Base-by-base conservation (phyloP, 106 monocot species). In the Apostasia ramifera region DNA sequence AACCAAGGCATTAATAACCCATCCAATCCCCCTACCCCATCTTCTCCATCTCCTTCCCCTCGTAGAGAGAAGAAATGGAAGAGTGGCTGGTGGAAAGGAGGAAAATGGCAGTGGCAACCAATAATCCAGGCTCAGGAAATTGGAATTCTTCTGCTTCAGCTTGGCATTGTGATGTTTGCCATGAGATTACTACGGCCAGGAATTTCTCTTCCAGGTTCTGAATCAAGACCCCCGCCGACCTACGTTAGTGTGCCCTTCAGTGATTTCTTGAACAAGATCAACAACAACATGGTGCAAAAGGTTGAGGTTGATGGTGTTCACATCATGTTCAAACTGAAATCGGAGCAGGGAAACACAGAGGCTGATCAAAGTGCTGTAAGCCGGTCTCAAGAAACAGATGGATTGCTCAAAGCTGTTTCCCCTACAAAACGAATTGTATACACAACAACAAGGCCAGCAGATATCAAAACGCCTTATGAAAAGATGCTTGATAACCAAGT, bases 271-370 rank as follows among this genome's bases (percentile, higher is more conserved):
- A 81, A 81, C 70, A 98, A 83, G 80, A 80, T 98, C 45, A 90
- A 78, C 67, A 85, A 73, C 50, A 78, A 93, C 38, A 89, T 87
- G 73, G 89, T 98, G 68, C 84, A 83, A 57, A 98, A 93, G 79
- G 97, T 93, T 40, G 97, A 98, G 92, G 87, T 98, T 9, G 97
- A 98, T 62, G 97, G 97, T 9, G 90, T 93, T 38, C 82, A 93
- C 43, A 98, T 98, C 47, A 76, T 89, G 85, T 98, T 98, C 66
- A 81, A 74, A 48, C 15, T 93, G 77, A 85, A 80, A 54, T 55
- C 74, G 44, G 85, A 87, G 3, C 57, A 58, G 10, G 70, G 1
- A 44, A 61, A 46, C 2, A 58, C 15, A 1, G 82, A 83, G 55
- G 71, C 75, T 38, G 91, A 82, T 59, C 58, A 53, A 6, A 70